Base-by-base conservation (phyloP, 2,329 filamentous ascomycete genomes). In the Lithohypha guttulata region DNA sequence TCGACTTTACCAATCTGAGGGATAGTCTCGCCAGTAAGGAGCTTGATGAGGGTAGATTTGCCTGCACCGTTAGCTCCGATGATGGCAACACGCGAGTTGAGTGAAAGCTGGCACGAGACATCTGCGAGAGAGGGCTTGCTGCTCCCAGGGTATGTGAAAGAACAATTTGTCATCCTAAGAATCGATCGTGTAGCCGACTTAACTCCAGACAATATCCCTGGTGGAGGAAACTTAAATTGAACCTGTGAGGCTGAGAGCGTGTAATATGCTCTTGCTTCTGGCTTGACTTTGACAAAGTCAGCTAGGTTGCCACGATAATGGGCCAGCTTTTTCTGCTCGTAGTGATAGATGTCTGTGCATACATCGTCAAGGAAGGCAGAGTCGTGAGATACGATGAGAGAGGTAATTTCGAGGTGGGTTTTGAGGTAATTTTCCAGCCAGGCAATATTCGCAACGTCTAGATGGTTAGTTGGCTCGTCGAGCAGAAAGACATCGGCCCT, bases 301-400 rank as follows among this genome's bases (percentile, higher is more conserved):
- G 67, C 65, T 41, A 70, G 59, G 48, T 70, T 70, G 34, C 67
- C 67, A 39, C 61, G 61, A 54, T 70, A 70, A 50, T 59, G 61
- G 27, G 68, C 66, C 22, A 98, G 75, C 70, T 96, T 98, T 77
- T 98, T 98, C 63, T 79, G 77, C 63, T 98, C 91, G 65, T 98
- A 98, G 68, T 98, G 91, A 68, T 95, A 95, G 57, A 98, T 95
- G 59, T 98, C 91, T 5, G 91, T 98, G 57, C 89, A 96, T 51
- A 98, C 87, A 49, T 89, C 86, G 59, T 98, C 91, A 42, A 98
- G 68, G 74, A 98, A 98, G 15, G 82, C 81, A 2, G 89, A 96
- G 73, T 98, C 91, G 82, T 98, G 91, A 59, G 84, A 93, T 51
- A 98, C 91, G 56, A 98, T 96, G 67, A 98, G 69, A 57, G 84